Evolutionary conservation across 2,329 filamentous ascomycete species (phyloP), one percentile per base, ranked within the genome.

Genomic region (Phyllosticta paracitricarpa): DNA sequence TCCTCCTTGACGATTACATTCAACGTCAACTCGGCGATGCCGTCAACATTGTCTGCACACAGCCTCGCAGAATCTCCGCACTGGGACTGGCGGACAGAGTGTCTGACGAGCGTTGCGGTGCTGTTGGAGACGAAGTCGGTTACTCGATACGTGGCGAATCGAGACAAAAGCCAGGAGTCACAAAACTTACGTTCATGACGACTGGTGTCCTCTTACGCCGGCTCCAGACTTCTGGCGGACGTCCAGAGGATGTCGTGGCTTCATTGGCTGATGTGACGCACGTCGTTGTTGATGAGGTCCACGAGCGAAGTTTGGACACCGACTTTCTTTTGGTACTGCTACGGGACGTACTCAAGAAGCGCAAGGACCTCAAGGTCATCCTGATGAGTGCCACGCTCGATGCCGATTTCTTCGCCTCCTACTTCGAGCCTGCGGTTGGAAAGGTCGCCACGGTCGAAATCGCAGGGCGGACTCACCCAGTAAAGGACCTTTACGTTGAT

Each of bases 331-430:
- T 99, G 58, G 91, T 92, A 53, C 82, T 99, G 57, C 78, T 99
- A 35, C 85, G 91, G 61, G 89, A 96, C 71, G 89, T 96, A 6
- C 75, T 97, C 65, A 83, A 82, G 62, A 80, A 81, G 66, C 83
- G 89, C 56, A 87, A 85, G 67, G 89, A 95, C 64, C 81, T 97
- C 48, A 96, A 93, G 73, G 82, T 97, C 51, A 86, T 99, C 12
- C 80, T 99, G 40, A 99, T 99, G 94, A 96, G 91, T 74, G 93
- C 93, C 1, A 99, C 93, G 0, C 83, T 97, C 2, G 92, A 99
- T 73, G 91, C 93, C 1, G 83, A 86, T 0, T 85, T 91, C 0
- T 97, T 97, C 73, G 85, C 85, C 65, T 78, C 84, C 61, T 97
- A 97, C 73, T 97, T 97, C 76, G 84, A 82, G 5, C 56, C 60